Percentiles rank a stretch among this genome's conserved stretches.
phyloP scores from a whole-genome alignment of 2,329 filamentous ascomycete species.

The Paramyrothecium roridum region DNA sequence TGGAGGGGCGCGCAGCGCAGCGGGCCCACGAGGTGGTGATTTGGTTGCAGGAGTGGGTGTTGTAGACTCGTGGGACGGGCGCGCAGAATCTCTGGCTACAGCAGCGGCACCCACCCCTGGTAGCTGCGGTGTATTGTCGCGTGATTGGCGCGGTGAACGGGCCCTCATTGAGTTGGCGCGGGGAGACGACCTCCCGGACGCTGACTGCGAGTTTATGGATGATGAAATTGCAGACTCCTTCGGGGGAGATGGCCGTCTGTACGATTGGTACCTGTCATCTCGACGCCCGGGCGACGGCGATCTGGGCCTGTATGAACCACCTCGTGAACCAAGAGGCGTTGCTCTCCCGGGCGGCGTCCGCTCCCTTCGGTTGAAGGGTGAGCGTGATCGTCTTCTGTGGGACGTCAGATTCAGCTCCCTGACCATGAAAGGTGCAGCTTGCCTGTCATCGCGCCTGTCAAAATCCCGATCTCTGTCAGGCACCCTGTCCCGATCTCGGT shows the following conservation, averaged over 20 bases:
- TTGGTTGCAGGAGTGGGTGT: conserved; percentile 21
- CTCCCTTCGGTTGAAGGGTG: conserved; percentile 42
- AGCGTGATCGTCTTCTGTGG: conserved; percentile 50
- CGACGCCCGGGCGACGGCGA: conserved; percentile 50
- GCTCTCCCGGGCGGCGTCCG: conserved; percentile 25
- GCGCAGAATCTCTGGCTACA: conserved; percentile 23
- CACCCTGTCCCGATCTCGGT: conserved; percentile 23
- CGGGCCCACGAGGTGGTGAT: conserved; percentile 54
- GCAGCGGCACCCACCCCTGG: conserved; percentile 14
- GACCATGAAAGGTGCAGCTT: conserved; percentile 6
- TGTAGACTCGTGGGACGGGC: conserved; percentile 22
- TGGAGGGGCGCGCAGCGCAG: conserved; percentile 48
- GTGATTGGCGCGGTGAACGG: conserved; percentile 43
- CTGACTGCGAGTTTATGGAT: conserved; percentile 46
- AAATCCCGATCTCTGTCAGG: conserved; percentile 30
- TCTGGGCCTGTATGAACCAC: conserved; percentile 48
- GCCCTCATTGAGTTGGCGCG: conserved; percentile 42
- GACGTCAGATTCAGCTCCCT: conserved; percentile 11
- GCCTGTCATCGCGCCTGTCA: conserved; percentile 41
- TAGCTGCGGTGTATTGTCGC: conserved; percentile 33
- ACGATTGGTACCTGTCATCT: conserved; percentile 38
- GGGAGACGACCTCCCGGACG: conserved; percentile 52
- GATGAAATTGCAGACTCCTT: conserved; percentile 49
- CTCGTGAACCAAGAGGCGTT: conserved; percentile 24
- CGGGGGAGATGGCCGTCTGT: conserved; percentile 44